Evolutionary conservation across 139 green algal genomes (phyloP).

Genomic region (Marvania coccoides): DNA sequence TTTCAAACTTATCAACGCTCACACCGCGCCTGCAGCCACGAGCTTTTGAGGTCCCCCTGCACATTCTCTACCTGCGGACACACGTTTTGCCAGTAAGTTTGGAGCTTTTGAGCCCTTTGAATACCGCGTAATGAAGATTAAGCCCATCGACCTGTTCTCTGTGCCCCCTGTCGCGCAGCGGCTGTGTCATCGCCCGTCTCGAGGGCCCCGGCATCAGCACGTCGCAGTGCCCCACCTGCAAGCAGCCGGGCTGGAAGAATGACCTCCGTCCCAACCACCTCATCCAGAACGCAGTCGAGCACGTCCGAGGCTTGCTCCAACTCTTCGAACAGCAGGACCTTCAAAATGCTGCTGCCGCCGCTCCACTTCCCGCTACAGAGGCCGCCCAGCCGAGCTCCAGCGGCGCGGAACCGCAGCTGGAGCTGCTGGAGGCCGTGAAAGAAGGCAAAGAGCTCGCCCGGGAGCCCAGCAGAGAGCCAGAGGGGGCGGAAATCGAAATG

Average conservation of each 20-base stretch:
- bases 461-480: background rate
- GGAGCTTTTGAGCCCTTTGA: background rate
- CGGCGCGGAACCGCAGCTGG: background rate
- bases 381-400: background rate
- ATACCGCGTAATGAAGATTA: too few species aligned
- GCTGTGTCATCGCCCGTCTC: constrained; percentile 43
- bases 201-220: constrained; percentile 53
- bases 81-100: constrained; percentile 51
- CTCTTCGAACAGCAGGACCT: background rate
- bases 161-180: too few species aligned
- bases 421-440: too few species aligned
- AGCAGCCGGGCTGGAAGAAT: constrained; percentile 51
- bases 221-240: constrained; percentile 49
- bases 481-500: too few species aligned
- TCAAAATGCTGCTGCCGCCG: background rate
- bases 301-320: background rate
- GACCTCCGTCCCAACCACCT: constrained; percentile 38
- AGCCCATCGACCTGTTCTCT: too few species aligned
- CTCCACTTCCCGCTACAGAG: background rate
- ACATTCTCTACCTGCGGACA: constrained; percentile 41
- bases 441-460: background rate
- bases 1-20: background rate
- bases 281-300: constrained; percentile 5
- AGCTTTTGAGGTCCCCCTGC: constrained; percentile 27
- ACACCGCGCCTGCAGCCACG: constrained; percentile 14